phyloP scores from a whole-genome alignment of 2,329 filamentous ascomycete genomes.

The Apiospora phragmitis region DNA sequence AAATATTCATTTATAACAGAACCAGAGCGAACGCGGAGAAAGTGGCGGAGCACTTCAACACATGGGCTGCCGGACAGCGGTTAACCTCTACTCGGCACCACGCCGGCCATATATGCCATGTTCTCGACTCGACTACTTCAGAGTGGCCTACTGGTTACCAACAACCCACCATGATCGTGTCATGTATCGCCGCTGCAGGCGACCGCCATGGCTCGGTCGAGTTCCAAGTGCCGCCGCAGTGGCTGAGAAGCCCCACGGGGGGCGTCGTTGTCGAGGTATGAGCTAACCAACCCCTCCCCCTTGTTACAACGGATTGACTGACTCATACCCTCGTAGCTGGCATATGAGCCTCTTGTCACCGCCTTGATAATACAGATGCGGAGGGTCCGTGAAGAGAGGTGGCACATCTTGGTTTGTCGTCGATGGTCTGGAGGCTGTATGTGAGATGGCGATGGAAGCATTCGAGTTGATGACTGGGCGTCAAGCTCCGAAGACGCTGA shows the following conservation, averaged over 20 bases:
- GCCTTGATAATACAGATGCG: constrained; percentile 69
- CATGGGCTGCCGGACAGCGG: constrained; percentile 40
- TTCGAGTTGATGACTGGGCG: constrained; percentile 77
- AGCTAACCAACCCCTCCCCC: background rate
- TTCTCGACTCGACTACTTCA: constrained; percentile 58
- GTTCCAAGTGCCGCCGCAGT: constrained; percentile 68
- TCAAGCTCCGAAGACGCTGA: constrained; percentile 66
- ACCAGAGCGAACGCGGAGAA: constrained; percentile 60
- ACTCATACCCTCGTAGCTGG: constrained; percentile 41
- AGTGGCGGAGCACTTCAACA: constrained; percentile 68
- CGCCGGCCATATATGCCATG: constrained; percentile 45
- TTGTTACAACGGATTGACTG: background rate
- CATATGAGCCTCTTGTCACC: constrained; percentile 71
- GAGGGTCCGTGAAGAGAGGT: constrained; percentile 44
- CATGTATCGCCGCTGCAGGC: constrained; percentile 68
- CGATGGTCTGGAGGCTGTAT: constrained; percentile 70
- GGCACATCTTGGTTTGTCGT: constrained; percentile 68
- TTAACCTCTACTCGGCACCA: constrained; percentile 34
- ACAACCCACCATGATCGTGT: constrained; percentile 70
- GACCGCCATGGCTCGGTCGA: constrained; percentile 62
- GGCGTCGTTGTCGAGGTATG: constrained; percentile 68
- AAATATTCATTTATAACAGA: constrained; percentile 72
- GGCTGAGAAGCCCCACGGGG: constrained; percentile 70
- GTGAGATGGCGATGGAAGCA: constrained; percentile 74
- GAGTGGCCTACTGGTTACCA: constrained; percentile 63